These are phyloP conservation scores for Suaeda aralocaspica DNA, from an alignment of 148 eudicot species.

Conservation along the genomic window DNA sequence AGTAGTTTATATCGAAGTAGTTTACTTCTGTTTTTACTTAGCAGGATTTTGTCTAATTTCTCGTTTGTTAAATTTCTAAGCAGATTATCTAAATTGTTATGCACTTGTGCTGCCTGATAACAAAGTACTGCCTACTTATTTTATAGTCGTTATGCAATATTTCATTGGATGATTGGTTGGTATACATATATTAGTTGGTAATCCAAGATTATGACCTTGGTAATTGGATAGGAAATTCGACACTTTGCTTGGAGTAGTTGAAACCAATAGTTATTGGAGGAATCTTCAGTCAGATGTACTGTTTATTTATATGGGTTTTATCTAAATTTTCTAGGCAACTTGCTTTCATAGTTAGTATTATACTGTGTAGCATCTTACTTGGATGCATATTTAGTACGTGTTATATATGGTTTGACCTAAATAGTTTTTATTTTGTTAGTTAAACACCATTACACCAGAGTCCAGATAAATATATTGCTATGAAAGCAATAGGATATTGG, in stretches of 20 bases:
- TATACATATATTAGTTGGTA: conserved; percentile 16
- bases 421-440: not conserved
- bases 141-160: conserved; percentile 17
- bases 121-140: not conserved
- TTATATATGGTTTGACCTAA: conserved; percentile 7
- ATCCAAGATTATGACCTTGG: conserved; percentile 24
- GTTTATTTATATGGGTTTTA: not conserved
- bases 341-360: conserved; percentile 6
- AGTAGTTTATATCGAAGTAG: too few relatives aligned
- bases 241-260: conserved; percentile 30
- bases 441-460: not conserved
- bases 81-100: conserved; percentile 17
- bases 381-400: not conserved
- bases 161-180: conserved; percentile 30
- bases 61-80: conserved; percentile 3
- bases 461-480: conserved; percentile 10
- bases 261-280: conserved; percentile 14
- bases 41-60: conserved; percentile 1
- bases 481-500: conserved; percentile 11
- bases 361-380: not conserved
- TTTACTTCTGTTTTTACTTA: conserved; percentile 4
- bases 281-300: conserved; percentile 15
- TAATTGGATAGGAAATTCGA: conserved; percentile 23
- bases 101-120: conserved; percentile 11
- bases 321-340: not conserved